phyloP scores from a whole-genome alignment of 345 rosid genomes.

The Erucastrum elatum region DNA sequence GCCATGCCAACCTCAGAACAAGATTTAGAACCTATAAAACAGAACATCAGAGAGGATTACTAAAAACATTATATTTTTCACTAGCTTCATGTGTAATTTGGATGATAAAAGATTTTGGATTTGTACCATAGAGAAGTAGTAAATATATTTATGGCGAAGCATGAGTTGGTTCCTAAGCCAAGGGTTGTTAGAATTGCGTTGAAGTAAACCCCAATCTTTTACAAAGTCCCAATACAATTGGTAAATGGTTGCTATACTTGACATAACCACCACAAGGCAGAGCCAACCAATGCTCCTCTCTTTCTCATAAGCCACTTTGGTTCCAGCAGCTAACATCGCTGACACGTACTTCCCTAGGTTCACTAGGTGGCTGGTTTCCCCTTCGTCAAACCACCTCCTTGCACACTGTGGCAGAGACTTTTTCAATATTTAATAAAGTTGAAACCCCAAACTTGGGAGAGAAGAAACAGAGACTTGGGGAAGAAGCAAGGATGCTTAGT shows the following conservation, averaged over 20 bases:
- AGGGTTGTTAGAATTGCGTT: slow-evolving; percentile 77
- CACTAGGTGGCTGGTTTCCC: slow-evolving; percentile 65
- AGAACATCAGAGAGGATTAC: background rate
- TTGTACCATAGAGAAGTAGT: slow-evolving; percentile 92
- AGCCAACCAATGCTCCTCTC: slow-evolving; percentile 64
- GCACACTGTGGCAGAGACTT: slow-evolving; percentile 59
- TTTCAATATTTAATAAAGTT: background rate
- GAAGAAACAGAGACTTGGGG: background rate
- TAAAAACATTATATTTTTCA: background rate
- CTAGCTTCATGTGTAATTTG: background rate
- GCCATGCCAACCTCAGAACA: slow-evolving; percentile 91
- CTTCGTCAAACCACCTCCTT: slow-evolving; percentile 93
- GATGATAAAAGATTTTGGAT: background rate
- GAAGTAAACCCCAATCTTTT: slow-evolving; percentile 98
- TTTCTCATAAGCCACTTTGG: slow-evolving; percentile 84
- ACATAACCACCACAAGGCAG: slow-evolving; percentile 67
- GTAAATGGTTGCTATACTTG: slow-evolving; percentile 84
- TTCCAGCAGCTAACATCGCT: slow-evolving; percentile 95
- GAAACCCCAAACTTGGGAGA: slow-evolving; percentile 1
- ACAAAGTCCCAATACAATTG: slow-evolving; percentile 99
- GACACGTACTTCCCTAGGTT: slow-evolving; percentile 94
- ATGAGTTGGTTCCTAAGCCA: slow-evolving; percentile 96
- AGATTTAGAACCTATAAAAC: slow-evolving; percentile 78
- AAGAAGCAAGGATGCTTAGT: background rate
- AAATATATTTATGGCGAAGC: slow-evolving; percentile 80